Base-by-base conservation (phyloP, 2,329 filamentous ascomycete genomes). In the Xylaria arbuscula region DNA sequence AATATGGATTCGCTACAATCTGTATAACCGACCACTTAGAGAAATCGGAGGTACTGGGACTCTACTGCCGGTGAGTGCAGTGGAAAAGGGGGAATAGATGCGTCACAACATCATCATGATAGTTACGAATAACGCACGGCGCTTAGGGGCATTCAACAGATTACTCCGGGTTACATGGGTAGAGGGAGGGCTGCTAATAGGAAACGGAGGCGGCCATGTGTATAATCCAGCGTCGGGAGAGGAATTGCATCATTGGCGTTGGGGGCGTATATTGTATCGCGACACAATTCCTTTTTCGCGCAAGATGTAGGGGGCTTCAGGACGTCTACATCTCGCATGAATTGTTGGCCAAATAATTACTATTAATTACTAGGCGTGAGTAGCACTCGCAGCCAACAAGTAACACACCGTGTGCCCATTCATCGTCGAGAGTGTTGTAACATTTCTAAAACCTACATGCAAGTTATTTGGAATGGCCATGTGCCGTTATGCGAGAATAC, bases 1-100 rank as follows among this genome's bases (percentile, higher is more conserved):
- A 85, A 86, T 66, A 77, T 78, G 73, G 77, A 78, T 54, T 76
- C 76, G 55, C 70, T 78, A 68, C 74, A 76, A 55, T 76, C 68
- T 72, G 47, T 63, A 68, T 70, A 60, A 40, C 15, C 42, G 11
- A n/a, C 15, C 28, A 32, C 13, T 9, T 24, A 11, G 32, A 28
- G 45, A 10, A 38, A 19, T 28, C 38, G 13, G n/a, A 48, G 22
- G 10, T 15, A 42, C n/a, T 22, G 13, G 32, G 34, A 13, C 53
- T 50, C n/a, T 22, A 36, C 34, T 19, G 24, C 19, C 17, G 28
- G 19, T 15, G 36, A 19, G 15, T 34, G n/a, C 5, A n/a, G 24
- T 45, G 22, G 58, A 51, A 47, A 55, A 48, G 48, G n/a, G 45
- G 45, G 38, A 6, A 32, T 15, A 56, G 22, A 58, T 32, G 45